Evolutionary conservation across 2,329 filamentous ascomycete genomes (phyloP), one percentile per base, ranked within the genome.

Genomic region (Colletotrichum noveboracense): DNA sequence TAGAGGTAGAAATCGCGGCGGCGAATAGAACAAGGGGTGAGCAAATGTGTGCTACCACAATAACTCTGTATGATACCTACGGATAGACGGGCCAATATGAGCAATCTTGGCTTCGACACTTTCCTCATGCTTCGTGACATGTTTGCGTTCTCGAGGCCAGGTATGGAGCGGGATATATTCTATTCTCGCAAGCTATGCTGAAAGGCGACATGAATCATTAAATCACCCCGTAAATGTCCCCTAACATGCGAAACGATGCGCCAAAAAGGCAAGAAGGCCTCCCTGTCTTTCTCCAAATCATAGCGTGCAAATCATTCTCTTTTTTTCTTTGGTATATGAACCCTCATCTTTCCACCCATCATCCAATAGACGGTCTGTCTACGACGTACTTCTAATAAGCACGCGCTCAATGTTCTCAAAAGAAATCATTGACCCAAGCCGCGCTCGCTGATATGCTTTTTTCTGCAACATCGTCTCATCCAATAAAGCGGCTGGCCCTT

Each of bases 11-110:
- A 43, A 64, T 26, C 38, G 30, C 58, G 70, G 70, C 48, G 67
- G 64, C 43, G 60, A 74, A 67, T 71, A 75, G 67, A 76, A 66
- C 24, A 30, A 28, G 36, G 66, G 72, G 32, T 70, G 71, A 70
- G 74, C 70, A 74, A 75, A 75, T 56, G 78, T 80, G 80, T 80
- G 80, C 76, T 68, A 79, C 76, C 77, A 66, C 74, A 65, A 58
- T n/a, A 69, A 78, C 78, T 78, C 78, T 83, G 81, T 82, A 82
- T 81, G 80, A 80, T 81, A 80, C 72, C 76, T 79, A 78, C 76
- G 75, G 77, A 80, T 82, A 83, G 81, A 83, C 69, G 67, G 77
- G 80, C 77, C 78, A 78, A 70, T 26, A 52, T 74, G 74, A 76
- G 65, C 24, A 70, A 74, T 32, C 52, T 75, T 76, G 74, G 71